Evolutionary conservation across 306 rosid genomes (phyloP).

Genomic region (Vachellia pachyceras): DNA sequence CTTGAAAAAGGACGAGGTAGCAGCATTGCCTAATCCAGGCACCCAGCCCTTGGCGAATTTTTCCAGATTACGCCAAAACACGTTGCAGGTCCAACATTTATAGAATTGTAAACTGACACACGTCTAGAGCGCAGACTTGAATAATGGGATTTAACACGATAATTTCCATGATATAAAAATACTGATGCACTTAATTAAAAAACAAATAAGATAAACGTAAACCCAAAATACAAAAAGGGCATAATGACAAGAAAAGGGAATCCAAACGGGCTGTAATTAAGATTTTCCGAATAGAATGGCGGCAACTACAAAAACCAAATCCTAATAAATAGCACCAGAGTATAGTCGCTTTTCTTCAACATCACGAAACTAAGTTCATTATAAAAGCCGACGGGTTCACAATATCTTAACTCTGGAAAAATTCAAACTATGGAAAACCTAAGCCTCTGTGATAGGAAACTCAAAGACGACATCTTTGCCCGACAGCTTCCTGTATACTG

Average conservation of each 20-base stretch:
- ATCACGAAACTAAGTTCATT: slow-evolving; percentile 30
- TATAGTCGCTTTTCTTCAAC: neutral
- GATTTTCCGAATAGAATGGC: slow-evolving; percentile 3
- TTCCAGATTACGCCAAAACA: too few species aligned
- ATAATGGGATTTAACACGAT: neutral
- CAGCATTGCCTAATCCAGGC: too few species aligned
- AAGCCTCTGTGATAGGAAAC: slow-evolving; percentile 71
- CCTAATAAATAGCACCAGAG: slow-evolving; percentile 20
- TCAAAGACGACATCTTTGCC: slow-evolving; percentile 94
- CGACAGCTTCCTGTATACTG: slow-evolving; percentile 85
- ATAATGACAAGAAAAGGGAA: neutral
- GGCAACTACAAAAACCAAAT: neutral
- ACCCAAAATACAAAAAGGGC: neutral
- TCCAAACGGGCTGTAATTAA: neutral
- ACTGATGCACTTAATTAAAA: neutral
- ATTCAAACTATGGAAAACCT: slow-evolving; percentile 28
- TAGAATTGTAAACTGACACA: too few species aligned
- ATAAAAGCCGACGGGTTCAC: slow-evolving; percentile 24
- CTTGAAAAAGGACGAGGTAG: too few species aligned
- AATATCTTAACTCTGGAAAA: slow-evolving; percentile 31
- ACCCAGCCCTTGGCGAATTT: too few species aligned
- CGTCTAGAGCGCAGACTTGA: neutral
- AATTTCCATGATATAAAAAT: neutral
- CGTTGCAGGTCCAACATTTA: too few species aligned
- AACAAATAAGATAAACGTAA: neutral